Percentiles rank a stretch among this genome's conserved stretches.
Conservation (phyloP, 2,329 filamentous ascomycete species). For the Metarhizium humberi region DNA sequence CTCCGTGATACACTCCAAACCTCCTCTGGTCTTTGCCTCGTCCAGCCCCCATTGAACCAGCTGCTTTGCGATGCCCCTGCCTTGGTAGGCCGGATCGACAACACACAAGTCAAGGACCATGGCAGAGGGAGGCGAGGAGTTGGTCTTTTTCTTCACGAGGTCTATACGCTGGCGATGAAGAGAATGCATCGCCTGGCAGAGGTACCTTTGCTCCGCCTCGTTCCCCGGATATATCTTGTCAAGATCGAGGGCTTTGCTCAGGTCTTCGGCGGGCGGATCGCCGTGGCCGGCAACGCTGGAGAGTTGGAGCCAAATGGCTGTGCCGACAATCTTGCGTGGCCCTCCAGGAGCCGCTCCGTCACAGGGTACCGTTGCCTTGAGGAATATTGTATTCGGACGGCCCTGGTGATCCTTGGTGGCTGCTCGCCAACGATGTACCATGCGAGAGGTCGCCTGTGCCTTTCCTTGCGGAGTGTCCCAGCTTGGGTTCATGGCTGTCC, state of each 20-base stretch:
- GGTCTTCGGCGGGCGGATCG: conserved; percentile 25
- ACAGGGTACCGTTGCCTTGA: conserved; percentile 41
- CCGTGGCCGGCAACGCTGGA: conserved; percentile 40
- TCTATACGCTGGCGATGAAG: conserved; percentile 34
- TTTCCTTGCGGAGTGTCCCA: conserved; percentile 43
- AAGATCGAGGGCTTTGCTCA: conserved; percentile 21
- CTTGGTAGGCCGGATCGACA: conserved; percentile 44
- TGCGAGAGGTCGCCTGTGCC: conserved; percentile 21
- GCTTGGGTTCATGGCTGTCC: conserved; percentile 40
- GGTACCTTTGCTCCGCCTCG: conserved; percentile 34
- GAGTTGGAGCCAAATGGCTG: conserved; percentile 46
- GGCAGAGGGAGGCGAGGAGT: conserved; percentile 30
- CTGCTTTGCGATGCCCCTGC: conserved; percentile 33
- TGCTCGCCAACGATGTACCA: conserved; percentile 30
- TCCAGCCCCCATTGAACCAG: conserved; percentile 39
- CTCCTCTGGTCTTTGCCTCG: conserved; percentile 29
- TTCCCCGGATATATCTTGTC: conserved; percentile 31
- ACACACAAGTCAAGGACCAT: conserved; percentile 42
- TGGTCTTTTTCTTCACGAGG: conserved; percentile 29
- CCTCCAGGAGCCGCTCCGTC: neutral
- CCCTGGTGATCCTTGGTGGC: conserved; percentile 31
- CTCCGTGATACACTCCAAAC: conserved; percentile 34
- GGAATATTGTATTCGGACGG: conserved; percentile 39
- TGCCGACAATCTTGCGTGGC: conserved; percentile 32
- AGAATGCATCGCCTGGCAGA: conserved; percentile 32